These are phyloP conservation scores for Tricholoma flavovirens DNA, from an alignment of 768 basidiomycete species.

Conservation along the genomic window DNA sequence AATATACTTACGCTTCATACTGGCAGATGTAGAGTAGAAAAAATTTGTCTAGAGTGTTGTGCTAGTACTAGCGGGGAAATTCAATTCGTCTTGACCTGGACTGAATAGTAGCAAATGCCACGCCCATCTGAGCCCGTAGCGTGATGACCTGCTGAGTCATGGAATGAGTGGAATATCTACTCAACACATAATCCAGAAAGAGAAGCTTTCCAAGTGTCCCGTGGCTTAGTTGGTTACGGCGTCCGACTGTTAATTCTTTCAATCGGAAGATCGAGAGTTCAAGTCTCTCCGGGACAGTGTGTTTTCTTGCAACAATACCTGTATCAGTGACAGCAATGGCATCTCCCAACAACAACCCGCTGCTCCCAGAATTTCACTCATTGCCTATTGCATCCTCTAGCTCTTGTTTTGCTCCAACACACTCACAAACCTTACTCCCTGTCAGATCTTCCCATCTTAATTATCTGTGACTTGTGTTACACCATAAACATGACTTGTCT, in stretches of 20 bases:
- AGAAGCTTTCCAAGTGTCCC: no score
- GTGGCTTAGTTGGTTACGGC: conserved; percentile 8
- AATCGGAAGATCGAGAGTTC: conserved; percentile 9
- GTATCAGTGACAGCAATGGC: conserved; percentile 14
- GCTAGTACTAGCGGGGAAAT: no score
- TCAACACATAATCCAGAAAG: no score
- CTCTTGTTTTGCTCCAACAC: conserved; percentile 28
- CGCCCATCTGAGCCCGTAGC: no score
- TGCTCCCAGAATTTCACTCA: conserved; percentile 38
- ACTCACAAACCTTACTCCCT: conserved; percentile 57
- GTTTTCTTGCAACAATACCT: not conserved
- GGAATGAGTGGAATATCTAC: no score
- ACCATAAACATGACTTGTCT: conserved; percentile 76
- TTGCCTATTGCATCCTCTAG: conserved; percentile 30
- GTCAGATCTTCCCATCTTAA: conserved; percentile 86
- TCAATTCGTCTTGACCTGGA: no score
- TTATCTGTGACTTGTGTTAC: conserved; percentile 67
- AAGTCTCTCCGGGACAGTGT: conserved; percentile 5
- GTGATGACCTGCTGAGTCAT: no score
- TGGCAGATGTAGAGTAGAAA: no score
- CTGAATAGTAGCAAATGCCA: no score
- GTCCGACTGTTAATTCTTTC: conserved; percentile 5
- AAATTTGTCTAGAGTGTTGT: no score
- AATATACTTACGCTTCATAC: no score
- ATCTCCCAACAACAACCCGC: conserved; percentile 24